phyloP scores from a whole-genome alignment of 2,329 filamentous ascomycete genomes.

The Fusarium transvaalense region DNA sequence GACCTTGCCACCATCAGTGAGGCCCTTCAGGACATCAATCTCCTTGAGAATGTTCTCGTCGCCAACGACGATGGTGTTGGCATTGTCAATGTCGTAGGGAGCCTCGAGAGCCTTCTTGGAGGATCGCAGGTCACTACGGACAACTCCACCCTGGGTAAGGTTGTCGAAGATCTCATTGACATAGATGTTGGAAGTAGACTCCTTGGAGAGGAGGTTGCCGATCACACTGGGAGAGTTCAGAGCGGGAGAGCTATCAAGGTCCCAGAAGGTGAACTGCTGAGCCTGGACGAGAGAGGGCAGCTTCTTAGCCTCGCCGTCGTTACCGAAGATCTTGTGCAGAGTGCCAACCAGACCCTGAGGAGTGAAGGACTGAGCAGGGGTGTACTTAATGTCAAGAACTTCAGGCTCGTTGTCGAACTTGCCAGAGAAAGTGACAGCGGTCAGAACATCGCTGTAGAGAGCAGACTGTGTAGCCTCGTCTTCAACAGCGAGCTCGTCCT shows the following conservation, averaged over 20 bases:
- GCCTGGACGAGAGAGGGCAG: conserved; percentile 65
- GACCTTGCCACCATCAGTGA: conserved; percentile 78
- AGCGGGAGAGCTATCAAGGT: conserved; percentile 80
- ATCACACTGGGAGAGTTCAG: conserved; percentile 72
- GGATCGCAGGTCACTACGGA: conserved; percentile 87
- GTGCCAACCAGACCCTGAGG: conserved; percentile 66
- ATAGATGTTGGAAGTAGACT: conserved; percentile 72
- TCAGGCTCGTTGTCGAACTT: conserved; percentile 72
- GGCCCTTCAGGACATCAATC: conserved; percentile 77
- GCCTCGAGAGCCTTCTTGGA: conserved; percentile 87
- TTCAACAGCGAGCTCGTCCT: conserved; percentile 76
- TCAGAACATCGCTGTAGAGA: conserved; percentile 91
- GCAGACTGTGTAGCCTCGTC: conserved; percentile 85
- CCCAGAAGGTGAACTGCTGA: conserved; percentile 95
- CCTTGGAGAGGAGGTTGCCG: conserved; percentile 75
- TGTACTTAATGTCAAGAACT: conserved; percentile 90
- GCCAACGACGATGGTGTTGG: conserved; percentile 83
- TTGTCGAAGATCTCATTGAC: conserved; percentile 73
- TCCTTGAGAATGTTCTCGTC: conserved; percentile 84
- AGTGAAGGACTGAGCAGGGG: conserved; percentile 71
- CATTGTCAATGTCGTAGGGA: conserved; percentile 82
- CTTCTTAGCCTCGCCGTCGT: conserved; percentile 65
- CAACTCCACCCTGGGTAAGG: conserved; percentile 79
- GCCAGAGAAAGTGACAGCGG: conserved; percentile 82
- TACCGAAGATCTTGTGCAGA: conserved; percentile 64